Base-by-base conservation (phyloP, 192 early-diverging fungal species). In the Pilobolus umbonatus region DNA sequence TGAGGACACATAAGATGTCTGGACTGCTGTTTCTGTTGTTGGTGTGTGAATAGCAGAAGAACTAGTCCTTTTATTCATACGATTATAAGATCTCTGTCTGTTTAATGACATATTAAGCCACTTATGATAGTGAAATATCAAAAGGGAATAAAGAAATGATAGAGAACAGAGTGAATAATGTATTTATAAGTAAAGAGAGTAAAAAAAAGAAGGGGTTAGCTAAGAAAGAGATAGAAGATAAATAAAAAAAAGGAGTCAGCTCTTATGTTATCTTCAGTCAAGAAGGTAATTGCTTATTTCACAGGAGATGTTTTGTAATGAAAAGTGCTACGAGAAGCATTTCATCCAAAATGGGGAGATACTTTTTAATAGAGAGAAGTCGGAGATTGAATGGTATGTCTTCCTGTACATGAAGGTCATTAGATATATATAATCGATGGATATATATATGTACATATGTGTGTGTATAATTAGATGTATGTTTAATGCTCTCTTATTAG, bases 1-100 rank as follows among this genome's bases (percentile, higher is more conserved):
- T 43, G 57, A 59, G n/a, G 47, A 43, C 48, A 48, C 57, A 35
- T 45, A 45, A 45, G 39, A 45, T 30, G 55, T 39, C 21, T 32
- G 15, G 17, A 45, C 26, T 9, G 25, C 26, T 12, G 15, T 28
- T 8, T n/a, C 34, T 8, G 29, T 57, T n/a, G 38, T 19, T 28
- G 30, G 28, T 19, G 55, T 29, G 17, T 42, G 14, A 19, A 31
- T 19, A 9, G 31, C 32, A 30, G 52, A 45, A 7, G 55, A 45
- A 19, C 32, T 57, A 28, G 55, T 42, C 45, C 55, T 44, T 21
- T 42, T 57, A 29, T 29, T 57, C 26, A 45, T 42, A 31, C 55
- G 55, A 30, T 42, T 57, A 31, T 42, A 42, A 17, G 42, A 4
- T 31, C 55, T 57, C 15, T 57, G 55, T 57, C 55, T 46, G 26